Conservation (phyloP, 1,284 basidiomycete species). For the Pisolithus thermaeus region DNA sequence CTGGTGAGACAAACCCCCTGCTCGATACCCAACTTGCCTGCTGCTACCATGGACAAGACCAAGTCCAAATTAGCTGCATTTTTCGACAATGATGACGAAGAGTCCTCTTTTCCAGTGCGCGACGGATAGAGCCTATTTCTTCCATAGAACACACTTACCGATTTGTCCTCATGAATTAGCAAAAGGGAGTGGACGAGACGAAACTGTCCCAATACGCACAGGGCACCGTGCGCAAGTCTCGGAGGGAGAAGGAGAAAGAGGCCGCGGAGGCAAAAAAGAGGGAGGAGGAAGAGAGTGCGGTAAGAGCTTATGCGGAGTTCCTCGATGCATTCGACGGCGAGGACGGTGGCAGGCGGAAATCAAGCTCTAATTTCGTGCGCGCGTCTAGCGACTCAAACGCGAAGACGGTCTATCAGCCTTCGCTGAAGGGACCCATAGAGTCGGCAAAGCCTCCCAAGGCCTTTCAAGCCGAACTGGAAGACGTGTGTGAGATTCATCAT, state of each 20-base stretch:
- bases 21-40: conserved; percentile 1
- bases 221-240: conserved; percentile 70
- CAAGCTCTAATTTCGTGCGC: conserved; percentile 69
- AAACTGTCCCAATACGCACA: conserved; percentile 73
- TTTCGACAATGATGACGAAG: conserved; percentile 78
- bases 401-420: conserved; percentile 43
- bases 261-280: conserved; percentile 81
- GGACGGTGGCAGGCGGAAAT: conserved; percentile 44
- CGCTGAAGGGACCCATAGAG: conserved; percentile 24
- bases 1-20: no score
- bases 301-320: conserved; percentile 81
- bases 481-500: conserved; percentile 14
- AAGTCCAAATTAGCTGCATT: conserved; percentile 72
- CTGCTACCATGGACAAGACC: conserved; percentile 78
- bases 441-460: conserved; percentile 23
- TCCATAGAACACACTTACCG: conserved; percentile 50
- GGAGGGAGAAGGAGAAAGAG: conserved; percentile 83
- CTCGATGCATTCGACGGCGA: conserved; percentile 82
- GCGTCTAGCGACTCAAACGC: conserved; percentile 47
- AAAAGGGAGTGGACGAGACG: conserved; percentile 71
- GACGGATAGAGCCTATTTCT: conserved; percentile 66
- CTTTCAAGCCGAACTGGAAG: conserved; percentile 31
- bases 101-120: conserved; percentile 75
- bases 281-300: conserved; percentile 77
- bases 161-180: conserved; percentile 46